Evolutionary conservation across 371 early-diverging fungal genomes (phyloP).

Genomic region (Apophysomyces ossiformis): DNA sequence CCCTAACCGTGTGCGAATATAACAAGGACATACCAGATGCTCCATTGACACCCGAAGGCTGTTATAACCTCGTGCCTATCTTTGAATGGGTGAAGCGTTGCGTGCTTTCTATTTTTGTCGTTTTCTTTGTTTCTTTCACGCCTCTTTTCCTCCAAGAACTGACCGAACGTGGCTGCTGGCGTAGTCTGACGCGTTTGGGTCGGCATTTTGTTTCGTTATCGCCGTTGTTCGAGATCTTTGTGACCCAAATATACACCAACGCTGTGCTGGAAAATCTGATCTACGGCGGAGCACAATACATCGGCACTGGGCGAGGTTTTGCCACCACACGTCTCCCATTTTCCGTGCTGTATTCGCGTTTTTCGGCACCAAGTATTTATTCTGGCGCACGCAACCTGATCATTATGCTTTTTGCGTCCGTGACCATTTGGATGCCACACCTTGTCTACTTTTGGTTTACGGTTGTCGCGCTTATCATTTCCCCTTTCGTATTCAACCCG

Average conservation of each 20-base stretch:
- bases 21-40: conserved; percentile 56
- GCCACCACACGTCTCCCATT: conserved; percentile 88
- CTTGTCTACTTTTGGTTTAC: conserved; percentile 89
- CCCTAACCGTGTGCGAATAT: conserved; percentile 60
- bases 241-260: conserved; percentile 88
- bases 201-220: conserved; percentile 85
- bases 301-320: conserved; percentile 91
- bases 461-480: conserved; percentile 71
- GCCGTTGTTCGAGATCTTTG: conserved; percentile 90
- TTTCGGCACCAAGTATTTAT: conserved; percentile 80
- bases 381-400: conserved; percentile 74
- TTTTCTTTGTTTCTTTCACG: conserved; percentile 82
- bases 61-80: conserved; percentile 77
- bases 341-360: conserved; percentile 75
- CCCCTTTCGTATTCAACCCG: conserved; percentile 87
- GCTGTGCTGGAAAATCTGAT: conserved; percentile 81
- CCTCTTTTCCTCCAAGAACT: conserved; percentile 87
- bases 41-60: conserved; percentile 58
- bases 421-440: conserved; percentile 76
- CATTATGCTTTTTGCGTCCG: conserved; percentile 76
- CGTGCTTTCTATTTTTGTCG: conserved; percentile 78
- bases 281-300: conserved; percentile 89
- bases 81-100: conserved; percentile 86
- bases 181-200: conserved; percentile 75
- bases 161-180: conserved; percentile 83